Percentiles rank a stretch among this genome's conserved stretches.
These are phyloP conservation scores for Trypanosoma cruzi DNA, from an alignment of 208 protist species.

Conservation along the genomic window DNA sequence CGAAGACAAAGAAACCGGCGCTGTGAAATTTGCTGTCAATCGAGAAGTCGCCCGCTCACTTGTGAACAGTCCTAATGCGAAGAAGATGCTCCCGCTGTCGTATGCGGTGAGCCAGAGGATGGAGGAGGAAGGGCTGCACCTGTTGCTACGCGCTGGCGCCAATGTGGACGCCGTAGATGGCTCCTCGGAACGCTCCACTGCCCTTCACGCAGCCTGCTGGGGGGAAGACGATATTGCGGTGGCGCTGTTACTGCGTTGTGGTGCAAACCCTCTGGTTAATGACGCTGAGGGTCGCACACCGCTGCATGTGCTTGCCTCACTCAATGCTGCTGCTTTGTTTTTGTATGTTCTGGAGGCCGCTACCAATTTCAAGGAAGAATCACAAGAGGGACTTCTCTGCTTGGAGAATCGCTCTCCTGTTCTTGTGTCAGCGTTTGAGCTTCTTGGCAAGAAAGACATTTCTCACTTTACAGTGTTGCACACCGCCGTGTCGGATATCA, in stretches of 20 bases:
- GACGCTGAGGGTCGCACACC: conserved; percentile 54
- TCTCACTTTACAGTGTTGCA: conserved; percentile 38
- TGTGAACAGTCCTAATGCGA: conserved; percentile 39
- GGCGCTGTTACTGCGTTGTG: conserved; percentile 42
- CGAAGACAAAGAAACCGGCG: conserved; percentile 33
- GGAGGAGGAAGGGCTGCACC: conserved; percentile 25
- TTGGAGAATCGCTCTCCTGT: conserved; percentile 21
- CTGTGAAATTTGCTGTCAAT: conserved; percentile 12
- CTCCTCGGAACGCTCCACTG: conserved; percentile 34
- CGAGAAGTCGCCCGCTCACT: conserved; percentile 14
- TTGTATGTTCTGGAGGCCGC: conserved; percentile 30
- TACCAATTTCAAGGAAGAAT: background rate
- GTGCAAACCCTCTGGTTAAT: conserved; percentile 39
- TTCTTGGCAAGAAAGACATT: conserved; percentile 32
- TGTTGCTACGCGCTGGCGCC: conserved; percentile 48
- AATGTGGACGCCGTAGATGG: conserved; percentile 43
- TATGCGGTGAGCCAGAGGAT: conserved; percentile 47
- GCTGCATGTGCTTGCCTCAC: conserved; percentile 57
- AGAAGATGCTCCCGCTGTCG: conserved; percentile 47
- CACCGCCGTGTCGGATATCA: conserved; percentile 39
- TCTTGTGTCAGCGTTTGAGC: conserved; percentile 23
- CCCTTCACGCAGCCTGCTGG: conserved; percentile 55
- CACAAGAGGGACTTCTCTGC: background rate
- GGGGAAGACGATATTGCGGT: conserved; percentile 42
- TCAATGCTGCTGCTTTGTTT: conserved; percentile 39